Conservation (phyloP, 2,329 filamentous ascomycete species). For the Bipolaris cookei region DNA sequence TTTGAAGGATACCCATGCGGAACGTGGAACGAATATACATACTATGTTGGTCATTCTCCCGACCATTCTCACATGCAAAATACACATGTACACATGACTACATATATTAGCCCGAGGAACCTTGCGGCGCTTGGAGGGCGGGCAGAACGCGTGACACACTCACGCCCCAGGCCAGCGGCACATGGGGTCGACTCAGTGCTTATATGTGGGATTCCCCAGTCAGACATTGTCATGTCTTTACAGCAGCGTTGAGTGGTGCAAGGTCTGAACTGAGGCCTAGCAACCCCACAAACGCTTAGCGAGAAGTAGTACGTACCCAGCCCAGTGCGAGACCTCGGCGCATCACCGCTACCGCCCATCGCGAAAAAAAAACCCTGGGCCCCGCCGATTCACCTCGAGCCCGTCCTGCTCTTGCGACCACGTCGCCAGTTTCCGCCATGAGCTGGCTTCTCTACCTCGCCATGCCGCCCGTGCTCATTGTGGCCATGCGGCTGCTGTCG, state of each 20-base stretch:
- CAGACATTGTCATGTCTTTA: neutral
- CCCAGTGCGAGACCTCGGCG: constrained; percentile 24
- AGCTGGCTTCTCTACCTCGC: constrained; percentile 42
- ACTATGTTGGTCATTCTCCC: neutral
- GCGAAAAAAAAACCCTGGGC: constrained; percentile 33
- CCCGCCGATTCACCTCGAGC: constrained; percentile 4
- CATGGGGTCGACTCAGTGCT: neutral
- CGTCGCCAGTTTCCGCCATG: constrained; percentile 29
- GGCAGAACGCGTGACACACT: constrained; percentile 2
- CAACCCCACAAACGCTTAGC: constrained; percentile 15
- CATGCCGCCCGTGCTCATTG: constrained; percentile 33
- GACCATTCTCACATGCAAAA: constrained; percentile 2
- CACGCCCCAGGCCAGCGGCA: neutral
- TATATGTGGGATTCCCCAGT: neutral
- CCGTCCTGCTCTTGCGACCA: neutral
- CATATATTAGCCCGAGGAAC: neutral
- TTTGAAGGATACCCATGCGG: neutral
- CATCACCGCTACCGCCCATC: constrained; percentile 16
- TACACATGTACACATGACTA: neutral
- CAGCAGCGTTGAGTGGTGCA: neutral
- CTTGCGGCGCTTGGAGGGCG: neutral
- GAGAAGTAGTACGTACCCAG: constrained; percentile 2
- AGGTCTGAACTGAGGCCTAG: neutral
- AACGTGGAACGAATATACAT: neutral
- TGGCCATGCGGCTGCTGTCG: constrained; percentile 40